A percentile compares a stretch with the other conserved stretches of the same genome.
Conservation (phyloP, 1,139 yeast genomes). For the Yamadazyma friedrichii region DNA sequence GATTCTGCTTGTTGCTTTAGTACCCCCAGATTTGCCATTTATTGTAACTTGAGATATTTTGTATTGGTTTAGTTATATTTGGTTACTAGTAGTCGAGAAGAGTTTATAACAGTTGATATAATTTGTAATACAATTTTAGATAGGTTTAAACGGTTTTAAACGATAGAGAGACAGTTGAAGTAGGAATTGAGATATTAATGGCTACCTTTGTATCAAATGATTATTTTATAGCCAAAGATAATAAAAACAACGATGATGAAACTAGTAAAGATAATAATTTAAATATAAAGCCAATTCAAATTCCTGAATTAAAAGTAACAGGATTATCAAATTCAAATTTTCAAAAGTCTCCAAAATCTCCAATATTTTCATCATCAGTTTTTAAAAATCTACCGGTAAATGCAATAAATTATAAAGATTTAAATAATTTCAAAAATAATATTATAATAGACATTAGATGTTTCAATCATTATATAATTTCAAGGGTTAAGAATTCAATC, state of each 20-base stretch:
- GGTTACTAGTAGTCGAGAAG: too few species aligned
- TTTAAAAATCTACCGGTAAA: slow-evolving; percentile 6
- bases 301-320: slow-evolving; percentile 7
- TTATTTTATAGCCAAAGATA: neutral
- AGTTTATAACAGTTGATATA: too few species aligned
- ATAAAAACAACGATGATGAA: neutral
- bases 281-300: slow-evolving; percentile 1
- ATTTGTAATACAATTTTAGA: too few species aligned
- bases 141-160: neutral
- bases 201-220: slow-evolving; percentile 3
- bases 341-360: slow-evolving; percentile 8
- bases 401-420: neutral
- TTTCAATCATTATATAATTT: slow-evolving; percentile 30
- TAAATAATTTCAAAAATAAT: neutral
- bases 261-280: neutral
- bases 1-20: too few species aligned
- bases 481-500: slow-evolving; percentile 28
- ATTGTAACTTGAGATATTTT: too few species aligned
- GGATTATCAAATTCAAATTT: slow-evolving; percentile 3
- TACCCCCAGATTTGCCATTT: too few species aligned
- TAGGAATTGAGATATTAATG: neutral
- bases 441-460: slow-evolving; percentile 39
- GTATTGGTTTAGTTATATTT: too few species aligned
- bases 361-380: slow-evolving; percentile 3
- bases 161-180: too few species aligned